These are phyloP conservation scores for Piromyces finnis DNA, from an alignment of 192 early-diverging fungal genomes.

Conservation along the genomic window DNA sequence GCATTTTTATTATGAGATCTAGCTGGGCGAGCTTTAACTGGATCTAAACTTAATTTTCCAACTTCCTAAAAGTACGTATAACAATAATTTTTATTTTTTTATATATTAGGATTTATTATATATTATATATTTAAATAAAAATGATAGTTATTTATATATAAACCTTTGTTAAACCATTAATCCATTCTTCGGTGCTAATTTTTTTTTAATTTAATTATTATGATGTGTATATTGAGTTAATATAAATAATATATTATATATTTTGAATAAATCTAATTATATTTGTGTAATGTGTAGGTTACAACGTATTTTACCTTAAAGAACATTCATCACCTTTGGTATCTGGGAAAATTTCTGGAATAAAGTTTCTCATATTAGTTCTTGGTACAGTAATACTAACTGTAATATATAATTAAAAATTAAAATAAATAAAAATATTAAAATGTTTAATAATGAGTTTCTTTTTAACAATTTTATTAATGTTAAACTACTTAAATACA, in stretches of 20 bases:
- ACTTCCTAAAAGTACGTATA: too few relatives aligned
- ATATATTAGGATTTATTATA: too few relatives aligned
- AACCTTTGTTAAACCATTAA: not conserved
- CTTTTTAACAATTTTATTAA: too few relatives aligned
- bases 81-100: not conserved
- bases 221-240: too few relatives aligned
- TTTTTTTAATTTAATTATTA: too few relatives aligned
- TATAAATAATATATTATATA: too few relatives aligned
- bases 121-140: too few relatives aligned
- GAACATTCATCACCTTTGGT: conserved; percentile 33
- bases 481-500: too few relatives aligned
- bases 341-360: conserved; percentile 63
- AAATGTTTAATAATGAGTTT: too few relatives aligned
- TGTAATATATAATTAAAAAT: conserved; percentile 40
- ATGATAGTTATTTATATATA: too few relatives aligned
- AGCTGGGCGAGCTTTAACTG: not conserved
- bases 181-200: not conserved
- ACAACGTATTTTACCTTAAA: conserved; percentile 10
- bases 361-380: not conserved
- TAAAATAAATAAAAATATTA: conserved; percentile 36
- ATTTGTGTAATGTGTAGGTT: too few relatives aligned
- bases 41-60: not conserved
- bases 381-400: not conserved
- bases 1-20: not conserved
- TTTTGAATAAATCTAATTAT: too few relatives aligned